Evolutionary conservation across 1,284 basidiomycete species (phyloP).

Genomic region (Cystobasidium slooffiae): DNA sequence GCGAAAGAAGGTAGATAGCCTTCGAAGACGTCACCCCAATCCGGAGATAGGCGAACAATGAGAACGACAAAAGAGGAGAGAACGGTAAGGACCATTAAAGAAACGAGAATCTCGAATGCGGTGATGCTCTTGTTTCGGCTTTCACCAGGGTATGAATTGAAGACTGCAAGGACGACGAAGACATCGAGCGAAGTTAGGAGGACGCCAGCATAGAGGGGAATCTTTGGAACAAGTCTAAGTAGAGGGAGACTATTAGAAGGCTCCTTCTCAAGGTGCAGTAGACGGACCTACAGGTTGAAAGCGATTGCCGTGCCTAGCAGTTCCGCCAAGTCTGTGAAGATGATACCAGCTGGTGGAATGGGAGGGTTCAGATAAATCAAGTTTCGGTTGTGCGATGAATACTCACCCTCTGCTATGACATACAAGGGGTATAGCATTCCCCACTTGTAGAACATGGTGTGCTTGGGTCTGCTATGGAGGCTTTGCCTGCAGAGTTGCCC

Average conservation of each 20-base stretch:
- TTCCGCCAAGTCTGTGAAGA: slow-evolving; percentile 63
- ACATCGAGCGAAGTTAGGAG: slow-evolving; percentile 83
- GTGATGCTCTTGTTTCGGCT: slow-evolving; percentile 55
- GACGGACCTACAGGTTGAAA: slow-evolving; percentile 64
- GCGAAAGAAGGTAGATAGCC: slow-evolving; percentile 77
- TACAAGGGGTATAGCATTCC: slow-evolving; percentile 64
- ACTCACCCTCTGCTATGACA: slow-evolving; percentile 67
- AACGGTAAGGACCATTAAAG: slow-evolving; percentile 72
- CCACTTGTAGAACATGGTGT: slow-evolving; percentile 68
- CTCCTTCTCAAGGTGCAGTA: neutral
- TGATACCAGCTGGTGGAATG: slow-evolving; percentile 46
- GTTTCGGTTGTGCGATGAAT: no score
- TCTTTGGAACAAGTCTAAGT: slow-evolving; percentile 70
- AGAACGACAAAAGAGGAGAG: slow-evolving; percentile 81
- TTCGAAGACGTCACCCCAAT: slow-evolving; percentile 79
- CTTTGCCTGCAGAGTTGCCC: slow-evolving; percentile 41
- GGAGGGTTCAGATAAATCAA: no score
- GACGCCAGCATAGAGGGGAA: slow-evolving; percentile 80
- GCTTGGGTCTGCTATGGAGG: slow-evolving; percentile 54
- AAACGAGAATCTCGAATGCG: slow-evolving; percentile 70
- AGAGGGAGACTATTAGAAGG: neutral
- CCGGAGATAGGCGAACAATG: slow-evolving; percentile 71
- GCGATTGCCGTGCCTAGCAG: slow-evolving; percentile 80
- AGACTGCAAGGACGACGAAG: slow-evolving; percentile 66
- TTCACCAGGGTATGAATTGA: slow-evolving; percentile 55